These are phyloP conservation scores for Pichia inconspicua DNA, from an alignment of 1,139 yeast species.

Conservation along the genomic window DNA sequence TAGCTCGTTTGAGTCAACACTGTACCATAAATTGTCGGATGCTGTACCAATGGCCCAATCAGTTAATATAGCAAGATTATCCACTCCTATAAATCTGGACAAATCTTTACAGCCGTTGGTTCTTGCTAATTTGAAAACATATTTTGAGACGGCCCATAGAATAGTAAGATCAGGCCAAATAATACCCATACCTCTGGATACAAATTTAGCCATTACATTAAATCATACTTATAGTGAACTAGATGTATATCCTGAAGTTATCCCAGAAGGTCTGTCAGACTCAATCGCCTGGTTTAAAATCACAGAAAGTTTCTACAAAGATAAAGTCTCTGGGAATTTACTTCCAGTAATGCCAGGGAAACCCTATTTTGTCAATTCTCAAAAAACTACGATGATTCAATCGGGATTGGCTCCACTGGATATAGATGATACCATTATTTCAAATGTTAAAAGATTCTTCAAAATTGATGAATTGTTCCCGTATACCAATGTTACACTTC, in stretches of 20 bases:
- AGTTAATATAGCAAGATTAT: conserved; percentile 56
- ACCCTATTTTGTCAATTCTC: conserved; percentile 58
- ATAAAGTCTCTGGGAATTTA: conserved; percentile 25
- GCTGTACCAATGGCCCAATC: conserved; percentile 36
- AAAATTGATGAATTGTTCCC: conserved; percentile 32
- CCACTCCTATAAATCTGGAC: conserved; percentile 67
- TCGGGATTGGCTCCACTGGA: conserved; percentile 39
- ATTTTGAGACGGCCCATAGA: conserved; percentile 53
- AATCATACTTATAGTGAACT: conserved; percentile 35
- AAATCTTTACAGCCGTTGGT: conserved; percentile 58
- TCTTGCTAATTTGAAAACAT: conserved; percentile 51
- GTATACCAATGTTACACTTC: conserved; percentile 19
- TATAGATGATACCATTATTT: conserved; percentile 23
- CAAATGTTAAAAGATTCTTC: conserved; percentile 32
- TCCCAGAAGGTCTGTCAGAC: conserved; percentile 61
- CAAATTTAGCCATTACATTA: conserved; percentile 55
- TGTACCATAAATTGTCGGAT: conserved; percentile 14
- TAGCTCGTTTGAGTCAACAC: conserved; percentile 13
- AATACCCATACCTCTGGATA: conserved; percentile 73
- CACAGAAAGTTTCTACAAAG: conserved; percentile 37
- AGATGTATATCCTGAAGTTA: conserved; percentile 31
- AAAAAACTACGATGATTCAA: conserved; percentile 58
- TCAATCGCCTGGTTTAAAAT: conserved; percentile 80
- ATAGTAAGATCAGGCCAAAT: conserved; percentile 56
- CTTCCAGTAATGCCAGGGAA: conserved; percentile 26